Percentiles rank a stretch among this genome's conserved stretches.
phyloP scores from a whole-genome alignment of 2,329 filamentous ascomycete species.

The Macroventuria anomochaeta region DNA sequence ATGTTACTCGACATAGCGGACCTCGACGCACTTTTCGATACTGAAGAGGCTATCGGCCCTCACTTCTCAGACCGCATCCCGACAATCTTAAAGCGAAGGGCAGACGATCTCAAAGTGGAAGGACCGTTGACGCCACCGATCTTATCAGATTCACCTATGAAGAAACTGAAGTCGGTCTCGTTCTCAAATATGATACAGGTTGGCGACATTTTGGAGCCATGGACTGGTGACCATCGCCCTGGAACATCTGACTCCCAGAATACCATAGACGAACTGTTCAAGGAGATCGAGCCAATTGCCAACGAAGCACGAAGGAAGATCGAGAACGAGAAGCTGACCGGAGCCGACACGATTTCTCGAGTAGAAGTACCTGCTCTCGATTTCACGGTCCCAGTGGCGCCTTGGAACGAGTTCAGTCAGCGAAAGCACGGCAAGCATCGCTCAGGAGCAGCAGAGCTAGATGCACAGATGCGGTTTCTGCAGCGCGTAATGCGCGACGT shows the following conservation, averaged over 20 bases:
- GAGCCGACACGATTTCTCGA: constrained; percentile 56
- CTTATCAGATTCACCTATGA: constrained; percentile 45
- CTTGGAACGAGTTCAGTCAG: constrained; percentile 54
- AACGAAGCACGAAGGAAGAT: constrained; percentile 44
- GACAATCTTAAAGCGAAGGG: constrained; percentile 40
- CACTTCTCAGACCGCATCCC: constrained; percentile 23
- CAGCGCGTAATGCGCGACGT: constrained; percentile 45
- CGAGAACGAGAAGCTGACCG: constrained; percentile 55
- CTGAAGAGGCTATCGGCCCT: constrained; percentile 26
- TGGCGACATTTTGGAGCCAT: constrained; percentile 42
- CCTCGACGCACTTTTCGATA: background rate
- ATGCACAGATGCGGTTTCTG: constrained; percentile 43
- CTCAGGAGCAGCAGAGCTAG: constrained; percentile 29
- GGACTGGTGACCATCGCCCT: constrained; percentile 26
- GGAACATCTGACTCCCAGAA: constrained; percentile 26
- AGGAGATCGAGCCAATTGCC: constrained; percentile 47
- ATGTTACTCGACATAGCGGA: constrained; percentile 42
- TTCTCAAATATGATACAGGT: constrained; percentile 48
- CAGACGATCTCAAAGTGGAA: constrained; percentile 53
- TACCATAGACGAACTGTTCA: constrained; percentile 43
- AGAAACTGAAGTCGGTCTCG: constrained; percentile 51
- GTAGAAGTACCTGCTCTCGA: constrained; percentile 59
- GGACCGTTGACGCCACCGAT: constrained; percentile 54
- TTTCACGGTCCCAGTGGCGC: constrained; percentile 50
- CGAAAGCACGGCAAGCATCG: constrained; percentile 13